These are phyloP conservation scores for Torulaspora microellipsoides DNA, from an alignment of 805 yeast species.

Conservation along the genomic window DNA sequence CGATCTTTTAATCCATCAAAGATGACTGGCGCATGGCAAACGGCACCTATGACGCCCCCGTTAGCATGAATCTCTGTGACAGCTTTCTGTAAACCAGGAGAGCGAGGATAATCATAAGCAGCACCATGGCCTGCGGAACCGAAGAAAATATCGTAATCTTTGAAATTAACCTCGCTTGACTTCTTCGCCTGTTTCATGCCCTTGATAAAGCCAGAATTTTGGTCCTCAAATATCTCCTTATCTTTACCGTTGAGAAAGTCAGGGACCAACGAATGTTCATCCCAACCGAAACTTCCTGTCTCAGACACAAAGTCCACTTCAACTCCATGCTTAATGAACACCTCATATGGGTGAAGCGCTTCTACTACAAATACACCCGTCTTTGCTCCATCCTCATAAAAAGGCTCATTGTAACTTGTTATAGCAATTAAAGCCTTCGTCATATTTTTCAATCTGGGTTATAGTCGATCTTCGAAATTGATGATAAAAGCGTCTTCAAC, in stretches of 20 bases:
- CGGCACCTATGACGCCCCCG: conserved; percentile 58
- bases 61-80: conserved; percentile 45
- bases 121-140: conserved; percentile 70
- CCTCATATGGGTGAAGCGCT: conserved; percentile 55
- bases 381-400: conserved; percentile 54
- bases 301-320: conserved; percentile 57
- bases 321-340: conserved; percentile 44
- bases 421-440: conserved; percentile 42
- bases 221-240: conserved; percentile 37
- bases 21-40: conserved; percentile 65
- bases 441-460: conserved; percentile 1
- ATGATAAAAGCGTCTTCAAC: no score
- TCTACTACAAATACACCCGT: conserved; percentile 61
- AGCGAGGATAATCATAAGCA: conserved; percentile 52
- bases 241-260: conserved; percentile 46
- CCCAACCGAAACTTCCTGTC: conserved; percentile 53
- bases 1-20: conserved; percentile 45
- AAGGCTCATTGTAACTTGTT: conserved; percentile 40
- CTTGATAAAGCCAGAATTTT: conserved; percentile 37
- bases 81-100: conserved; percentile 41
- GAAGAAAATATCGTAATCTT: conserved; percentile 49
- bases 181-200: conserved; percentile 41
- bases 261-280: conserved; percentile 46
- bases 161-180: conserved; percentile 45
- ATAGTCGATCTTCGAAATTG: background rate